A percentile compares a stretch with the other conserved stretches of the same genome.
phyloP scores from a whole-genome alignment of 495 filamentous ascomycete genomes.

The Penicillium daleae region DNA sequence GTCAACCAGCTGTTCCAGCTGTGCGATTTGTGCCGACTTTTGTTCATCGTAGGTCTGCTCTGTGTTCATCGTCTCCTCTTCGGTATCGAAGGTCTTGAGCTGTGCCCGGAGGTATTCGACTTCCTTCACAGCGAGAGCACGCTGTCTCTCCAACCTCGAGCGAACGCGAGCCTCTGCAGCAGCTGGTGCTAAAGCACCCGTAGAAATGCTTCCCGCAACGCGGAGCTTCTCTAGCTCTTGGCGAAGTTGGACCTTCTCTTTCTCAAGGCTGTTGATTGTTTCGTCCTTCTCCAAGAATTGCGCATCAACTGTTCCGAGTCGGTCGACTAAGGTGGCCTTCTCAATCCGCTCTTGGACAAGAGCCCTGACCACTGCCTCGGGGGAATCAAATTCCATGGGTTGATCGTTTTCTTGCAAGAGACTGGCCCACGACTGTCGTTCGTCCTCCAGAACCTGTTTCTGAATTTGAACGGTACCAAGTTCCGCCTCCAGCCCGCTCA shows the following conservation, averaged over 20 bases:
- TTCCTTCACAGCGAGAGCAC: slow-evolving; percentile 83
- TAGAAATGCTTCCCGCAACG: slow-evolving; percentile 32
- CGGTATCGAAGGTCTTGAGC: slow-evolving; percentile 85
- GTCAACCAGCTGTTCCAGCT: slow-evolving; percentile 85
- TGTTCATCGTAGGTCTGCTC: slow-evolving; percentile 71
- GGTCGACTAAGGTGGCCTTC: slow-evolving; percentile 74
- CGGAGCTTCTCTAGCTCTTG: slow-evolving; percentile 74
- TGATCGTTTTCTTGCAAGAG: slow-evolving; percentile 73
- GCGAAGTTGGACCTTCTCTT: slow-evolving; percentile 60
- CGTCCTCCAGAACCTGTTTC: slow-evolving; percentile 86
- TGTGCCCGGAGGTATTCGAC: slow-evolving; percentile 93
- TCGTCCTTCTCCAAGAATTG: slow-evolving; percentile 82
- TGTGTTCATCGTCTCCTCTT: slow-evolving; percentile 82
- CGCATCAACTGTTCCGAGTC: slow-evolving; percentile 74
- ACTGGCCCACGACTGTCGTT: slow-evolving; percentile 81
- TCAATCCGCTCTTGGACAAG: slow-evolving; percentile 81
- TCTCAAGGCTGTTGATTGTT: slow-evolving; percentile 71
- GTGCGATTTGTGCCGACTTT: slow-evolving; percentile 73
- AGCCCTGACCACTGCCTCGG: slow-evolving; percentile 84
- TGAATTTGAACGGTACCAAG: slow-evolving; percentile 78
- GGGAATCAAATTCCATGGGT: slow-evolving; percentile 77
- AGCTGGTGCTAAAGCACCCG: slow-evolving; percentile 37
- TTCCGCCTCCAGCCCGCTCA: slow-evolving; percentile 74
- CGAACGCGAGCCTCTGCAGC: slow-evolving; percentile 59
- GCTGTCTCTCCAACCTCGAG: slow-evolving; percentile 81